These are phyloP conservation scores for Suillus sp. DNA, from an alignment of 768 basidiomycete genomes.

Conservation along the genomic window DNA sequence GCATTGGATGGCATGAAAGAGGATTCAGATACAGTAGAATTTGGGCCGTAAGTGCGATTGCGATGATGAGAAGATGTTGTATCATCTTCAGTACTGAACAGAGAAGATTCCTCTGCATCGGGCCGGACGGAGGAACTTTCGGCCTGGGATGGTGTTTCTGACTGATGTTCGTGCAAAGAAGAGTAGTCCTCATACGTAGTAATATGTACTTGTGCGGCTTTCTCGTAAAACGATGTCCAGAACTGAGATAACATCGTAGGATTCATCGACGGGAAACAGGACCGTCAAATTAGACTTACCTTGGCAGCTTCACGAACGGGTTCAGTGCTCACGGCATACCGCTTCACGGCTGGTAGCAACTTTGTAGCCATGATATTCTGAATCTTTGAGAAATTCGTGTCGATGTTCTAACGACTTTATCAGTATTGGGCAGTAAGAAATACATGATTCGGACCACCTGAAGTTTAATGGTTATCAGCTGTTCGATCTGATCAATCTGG, in stretches of 20 bases:
- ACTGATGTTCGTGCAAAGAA: conserved; percentile 52
- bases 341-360: conserved; percentile 86
- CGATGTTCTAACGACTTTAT: conserved; percentile 64
- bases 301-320: conserved; percentile 90
- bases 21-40: conserved; percentile 57
- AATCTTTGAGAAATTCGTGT: conserved; percentile 90
- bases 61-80: conserved; percentile 18
- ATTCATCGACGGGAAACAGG: neutral
- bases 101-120: conserved; percentile 20
- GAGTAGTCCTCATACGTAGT: conserved; percentile 72
- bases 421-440: conserved; percentile 17
- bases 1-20: conserved; percentile 78
- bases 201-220: conserved; percentile 86
- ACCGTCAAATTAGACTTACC: conserved; percentile 49
- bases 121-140: conserved; percentile 15
- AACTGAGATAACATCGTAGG: conserved; percentile 53
- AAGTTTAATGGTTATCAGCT: conserved; percentile 88
- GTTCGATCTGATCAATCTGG: conserved; percentile 95
- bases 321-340: conserved; percentile 84
- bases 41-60: conserved; percentile 37
- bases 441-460: conserved; percentile 53
- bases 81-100: conserved; percentile 15
- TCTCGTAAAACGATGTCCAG: conserved; percentile 96
- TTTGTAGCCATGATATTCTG: conserved; percentile 81
- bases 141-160: conserved; percentile 32